Evolutionary conservation across 345 rosid genomes (phyloP).

Genomic region (Melaleuca alternifolia): DNA sequence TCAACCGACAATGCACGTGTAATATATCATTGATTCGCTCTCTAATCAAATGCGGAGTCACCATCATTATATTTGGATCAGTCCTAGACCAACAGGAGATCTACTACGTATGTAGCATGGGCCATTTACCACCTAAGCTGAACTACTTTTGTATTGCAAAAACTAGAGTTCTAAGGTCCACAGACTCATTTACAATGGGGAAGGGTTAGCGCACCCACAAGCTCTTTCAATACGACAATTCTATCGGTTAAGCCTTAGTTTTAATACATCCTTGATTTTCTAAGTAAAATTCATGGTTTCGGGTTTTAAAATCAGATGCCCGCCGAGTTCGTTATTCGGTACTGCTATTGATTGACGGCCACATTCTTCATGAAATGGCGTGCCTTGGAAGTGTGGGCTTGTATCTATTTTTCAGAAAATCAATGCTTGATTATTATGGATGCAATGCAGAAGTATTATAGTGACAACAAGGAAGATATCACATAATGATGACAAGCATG

Average conservation of each 20-base stretch:
- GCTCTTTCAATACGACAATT: background rate
- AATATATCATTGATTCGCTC: background rate
- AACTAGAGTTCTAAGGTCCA: background rate
- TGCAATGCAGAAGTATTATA: background rate
- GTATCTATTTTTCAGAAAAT: background rate
- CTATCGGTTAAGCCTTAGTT: background rate
- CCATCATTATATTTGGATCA: background rate
- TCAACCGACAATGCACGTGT: background rate
- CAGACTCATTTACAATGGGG: background rate
- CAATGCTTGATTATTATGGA: background rate
- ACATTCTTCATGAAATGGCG: too few species aligned
- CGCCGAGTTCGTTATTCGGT: background rate
- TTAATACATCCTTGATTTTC: background rate
- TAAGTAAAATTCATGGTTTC: background rate
- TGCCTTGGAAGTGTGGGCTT: too few species aligned
- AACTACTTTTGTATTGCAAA: background rate
- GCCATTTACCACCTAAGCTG: background rate
- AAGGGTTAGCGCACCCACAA: background rate
- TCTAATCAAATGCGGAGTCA: background rate
- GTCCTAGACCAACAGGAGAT: background rate
- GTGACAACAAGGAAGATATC: background rate
- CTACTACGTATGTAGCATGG: background rate
- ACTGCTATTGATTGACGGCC: background rate
- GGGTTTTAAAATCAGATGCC: background rate
- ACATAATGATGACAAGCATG: background rate